Percentiles rank a stretch among this genome's conserved stretches.
These are phyloP conservation scores for Arthroderma uncinatum DNA, from an alignment of 2,329 filamentous ascomycete species.

Conservation along the genomic window DNA sequence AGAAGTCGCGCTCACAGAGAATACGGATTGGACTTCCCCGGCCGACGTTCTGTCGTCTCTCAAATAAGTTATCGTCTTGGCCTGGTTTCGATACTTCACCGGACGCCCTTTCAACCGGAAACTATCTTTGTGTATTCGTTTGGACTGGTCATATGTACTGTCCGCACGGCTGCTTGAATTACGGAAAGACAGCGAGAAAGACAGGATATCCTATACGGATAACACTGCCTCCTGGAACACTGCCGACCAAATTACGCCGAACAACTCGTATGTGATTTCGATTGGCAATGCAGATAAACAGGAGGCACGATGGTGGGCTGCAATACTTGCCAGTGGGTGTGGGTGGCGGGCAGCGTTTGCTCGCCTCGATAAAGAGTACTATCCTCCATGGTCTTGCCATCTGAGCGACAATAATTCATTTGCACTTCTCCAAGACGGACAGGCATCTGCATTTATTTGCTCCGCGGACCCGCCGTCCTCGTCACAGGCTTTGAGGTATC, in stretches of 20 bases:
- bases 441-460: neutral
- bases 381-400: constrained; percentile 9
- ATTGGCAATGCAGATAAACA: constrained; percentile 9
- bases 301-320: constrained; percentile 11
- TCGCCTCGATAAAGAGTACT: constrained; percentile 1
- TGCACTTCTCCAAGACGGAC: constrained; percentile 1
- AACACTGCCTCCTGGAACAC: neutral
- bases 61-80: neutral
- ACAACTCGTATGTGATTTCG: constrained; percentile 2
- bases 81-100: neutral
- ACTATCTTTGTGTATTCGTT: constrained; percentile 11
- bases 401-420: constrained; percentile 6
- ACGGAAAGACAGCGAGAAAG: constrained; percentile 2
- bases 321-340: constrained; percentile 9
- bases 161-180: constrained; percentile 10
- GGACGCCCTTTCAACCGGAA: neutral
- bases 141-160: constrained; percentile 11
- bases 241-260: neutral
- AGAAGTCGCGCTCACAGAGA: neutral
- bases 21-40: neutral
- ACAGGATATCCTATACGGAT: neutral
- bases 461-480: constrained; percentile 11
- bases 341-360: constrained; percentile 10
- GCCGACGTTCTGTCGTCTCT: neutral
- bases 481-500: constrained; percentile 11